These are phyloP conservation scores for Candida glucosophila DNA, from an alignment of 1,139 yeast genomes.

Conservation along the genomic window DNA sequence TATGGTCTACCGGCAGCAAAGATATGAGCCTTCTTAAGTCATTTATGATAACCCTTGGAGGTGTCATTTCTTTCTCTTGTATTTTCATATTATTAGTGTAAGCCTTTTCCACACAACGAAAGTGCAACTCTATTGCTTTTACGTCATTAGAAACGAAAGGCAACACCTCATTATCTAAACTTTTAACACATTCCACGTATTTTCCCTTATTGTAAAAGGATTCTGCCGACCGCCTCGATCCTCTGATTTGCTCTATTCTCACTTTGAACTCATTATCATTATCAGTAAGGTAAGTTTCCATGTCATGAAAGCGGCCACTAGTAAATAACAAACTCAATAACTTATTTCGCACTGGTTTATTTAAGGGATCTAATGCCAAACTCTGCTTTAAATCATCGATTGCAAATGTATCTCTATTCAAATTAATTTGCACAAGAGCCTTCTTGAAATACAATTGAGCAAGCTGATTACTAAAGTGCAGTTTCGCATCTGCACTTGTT, in stretches of 20 bases:
- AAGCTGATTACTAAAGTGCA: constrained; percentile 5
- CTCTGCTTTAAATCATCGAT: constrained; percentile 38
- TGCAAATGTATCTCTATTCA: constrained; percentile 41
- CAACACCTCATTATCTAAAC: constrained; percentile 15
- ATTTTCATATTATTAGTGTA: constrained; percentile 8
- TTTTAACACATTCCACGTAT: constrained; percentile 12
- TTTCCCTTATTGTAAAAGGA: constrained; percentile 8
- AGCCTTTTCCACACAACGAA: constrained; percentile 10
- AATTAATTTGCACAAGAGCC: constrained; percentile 43
- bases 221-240: constrained; percentile 12
- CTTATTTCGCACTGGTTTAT: constrained; percentile 35
- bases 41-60: constrained; percentile 16
- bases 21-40: constrained; percentile 20
- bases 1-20: constrained; percentile 21
- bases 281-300: constrained; percentile 8
- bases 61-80: constrained; percentile 6
- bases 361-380: constrained; percentile 28
- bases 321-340: constrained; percentile 36
- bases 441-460: constrained; percentile 42
- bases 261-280: constrained; percentile 12
- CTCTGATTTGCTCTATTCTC: constrained; percentile 9
- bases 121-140: constrained; percentile 14
- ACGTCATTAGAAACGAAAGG: constrained; percentile 16
- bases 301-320: constrained; percentile 31
- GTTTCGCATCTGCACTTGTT: constrained; percentile 3